phyloP scores from a whole-genome alignment of 805 yeast species.

The Candida ponderosae region DNA sequence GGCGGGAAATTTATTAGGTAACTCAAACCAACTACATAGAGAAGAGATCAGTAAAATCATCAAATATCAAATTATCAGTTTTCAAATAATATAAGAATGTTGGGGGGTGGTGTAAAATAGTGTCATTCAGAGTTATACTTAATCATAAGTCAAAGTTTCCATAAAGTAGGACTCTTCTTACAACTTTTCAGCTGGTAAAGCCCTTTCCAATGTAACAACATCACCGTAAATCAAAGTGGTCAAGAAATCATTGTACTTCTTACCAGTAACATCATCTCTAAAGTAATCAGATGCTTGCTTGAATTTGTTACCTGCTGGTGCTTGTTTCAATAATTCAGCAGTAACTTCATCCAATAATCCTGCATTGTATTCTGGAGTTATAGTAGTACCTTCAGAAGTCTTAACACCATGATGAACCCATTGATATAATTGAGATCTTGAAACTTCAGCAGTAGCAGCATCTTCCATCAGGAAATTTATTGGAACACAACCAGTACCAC shows the following conservation, averaged over 20 bases:
- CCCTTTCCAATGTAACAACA: slow-evolving; percentile 39
- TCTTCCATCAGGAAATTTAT: slow-evolving; percentile 83
- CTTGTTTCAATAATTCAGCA: slow-evolving; percentile 36
- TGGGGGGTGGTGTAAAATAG: no score
- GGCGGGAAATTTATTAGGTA: no score
- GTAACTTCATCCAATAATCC: slow-evolving; percentile 56
- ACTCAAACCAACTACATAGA: no score
- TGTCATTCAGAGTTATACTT: no score
- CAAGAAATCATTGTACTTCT: slow-evolving; percentile 67
- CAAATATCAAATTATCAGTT: no score
- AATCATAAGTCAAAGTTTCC: not conserved
- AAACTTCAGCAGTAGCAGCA: slow-evolving; percentile 86
- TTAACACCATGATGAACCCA: slow-evolving; percentile 71
- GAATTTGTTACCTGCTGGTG: slow-evolving; percentile 59
- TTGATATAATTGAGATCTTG: slow-evolving; percentile 74
- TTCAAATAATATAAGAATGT: no score
- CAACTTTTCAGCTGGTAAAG: slow-evolving; percentile 11
- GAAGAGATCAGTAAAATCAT: no score
- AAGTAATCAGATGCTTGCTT: slow-evolving; percentile 62
- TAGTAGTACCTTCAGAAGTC: slow-evolving; percentile 47
- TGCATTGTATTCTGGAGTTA: slow-evolving; percentile 54
- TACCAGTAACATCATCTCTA: slow-evolving; percentile 65
- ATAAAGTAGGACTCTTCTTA: no score
- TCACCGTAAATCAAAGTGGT: slow-evolving; percentile 74
- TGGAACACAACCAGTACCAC: slow-evolving; percentile 81